Evolutionary conservation across 2,329 filamentous ascomycete genomes (phyloP).

Genomic region (Lachnellula hyalina): DNA sequence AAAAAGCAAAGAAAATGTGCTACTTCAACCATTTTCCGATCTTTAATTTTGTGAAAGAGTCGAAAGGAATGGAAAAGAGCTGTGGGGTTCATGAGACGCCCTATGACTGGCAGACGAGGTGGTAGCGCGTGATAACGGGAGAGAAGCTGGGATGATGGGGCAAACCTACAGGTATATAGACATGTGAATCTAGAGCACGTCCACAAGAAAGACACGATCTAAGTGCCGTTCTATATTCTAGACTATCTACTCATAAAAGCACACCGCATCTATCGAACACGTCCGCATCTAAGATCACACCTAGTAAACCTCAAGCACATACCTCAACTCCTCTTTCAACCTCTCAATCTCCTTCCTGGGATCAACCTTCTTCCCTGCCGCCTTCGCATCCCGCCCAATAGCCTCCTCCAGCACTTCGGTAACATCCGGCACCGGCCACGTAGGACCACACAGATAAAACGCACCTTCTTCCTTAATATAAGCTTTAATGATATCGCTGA

Average conservation of each 20-base stretch:
- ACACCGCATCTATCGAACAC: not conserved
- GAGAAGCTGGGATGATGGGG: not conserved
- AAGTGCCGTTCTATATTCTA: not conserved
- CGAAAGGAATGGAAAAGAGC: no score
- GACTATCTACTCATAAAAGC: not conserved
- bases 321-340: slow-evolving; percentile 89
- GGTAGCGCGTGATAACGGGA: slow-evolving; percentile 7
- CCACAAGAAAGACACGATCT: not conserved
- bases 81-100: no score
- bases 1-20: no score
- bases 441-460: slow-evolving; percentile 97
- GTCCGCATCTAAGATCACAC: not conserved
- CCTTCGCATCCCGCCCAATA: slow-evolving; percentile 68
- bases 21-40: no score
- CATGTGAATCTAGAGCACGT: not conserved
- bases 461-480: slow-evolving; percentile 84
- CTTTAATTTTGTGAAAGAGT: no score
- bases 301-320: slow-evolving; percentile 96
- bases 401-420: slow-evolving; percentile 92
- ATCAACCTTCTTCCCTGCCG: slow-evolving; percentile 73
- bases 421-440: slow-evolving; percentile 97
- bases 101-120: slow-evolving; percentile 3
- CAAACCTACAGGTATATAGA: not conserved
- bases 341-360: slow-evolving; percentile 88
- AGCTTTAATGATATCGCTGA: slow-evolving; percentile 75